A percentile compares a stretch with the other conserved stretches of the same genome.
Conservation (phyloP, 1,284 basidiomycete species). For the Microbotryum silenes-acaulis region DNA sequence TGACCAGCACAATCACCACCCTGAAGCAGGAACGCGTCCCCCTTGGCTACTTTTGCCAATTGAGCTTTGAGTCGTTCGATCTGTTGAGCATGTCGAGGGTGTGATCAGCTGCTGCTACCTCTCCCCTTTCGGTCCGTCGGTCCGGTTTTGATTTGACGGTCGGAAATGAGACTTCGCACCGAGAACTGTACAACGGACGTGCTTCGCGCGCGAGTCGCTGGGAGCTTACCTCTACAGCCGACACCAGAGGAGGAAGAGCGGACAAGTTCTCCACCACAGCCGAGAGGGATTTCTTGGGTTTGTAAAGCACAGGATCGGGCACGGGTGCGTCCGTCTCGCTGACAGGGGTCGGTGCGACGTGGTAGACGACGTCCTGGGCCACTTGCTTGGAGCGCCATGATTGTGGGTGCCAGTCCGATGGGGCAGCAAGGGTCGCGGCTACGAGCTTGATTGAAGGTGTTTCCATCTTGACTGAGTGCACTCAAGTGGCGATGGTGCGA, state of each 20-base stretch:
- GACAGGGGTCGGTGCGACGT: neutral
- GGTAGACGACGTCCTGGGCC: slow-evolving; percentile 49
- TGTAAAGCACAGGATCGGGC: slow-evolving; percentile 43
- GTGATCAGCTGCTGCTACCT: neutral
- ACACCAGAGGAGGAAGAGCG: slow-evolving; percentile 75
- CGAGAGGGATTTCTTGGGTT: slow-evolving; percentile 41
- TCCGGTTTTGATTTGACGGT: slow-evolving; percentile 5
- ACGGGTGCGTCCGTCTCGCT: neutral
- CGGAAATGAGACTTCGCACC: slow-evolving; percentile 1
- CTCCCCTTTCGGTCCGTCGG: slow-evolving; percentile 3
- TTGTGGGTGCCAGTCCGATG: slow-evolving; percentile 47
- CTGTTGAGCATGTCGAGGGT: slow-evolving; percentile 43
- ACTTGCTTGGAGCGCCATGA: slow-evolving; percentile 60
- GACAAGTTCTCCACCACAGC: slow-evolving; percentile 63
- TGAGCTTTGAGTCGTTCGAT: slow-evolving; percentile 78
- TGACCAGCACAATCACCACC: slow-evolving; percentile 86
- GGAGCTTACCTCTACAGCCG: slow-evolving; percentile 66
- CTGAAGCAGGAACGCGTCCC: slow-evolving; percentile 87
- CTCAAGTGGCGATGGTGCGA: too few relatives aligned
- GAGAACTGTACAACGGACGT: neutral
- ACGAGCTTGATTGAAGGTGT: too few relatives aligned
- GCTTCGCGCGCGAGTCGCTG: neutral
- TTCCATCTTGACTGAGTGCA: too few relatives aligned
- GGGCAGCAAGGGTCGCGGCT: too few relatives aligned
- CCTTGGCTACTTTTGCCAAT: slow-evolving; percentile 68